Evolutionary conservation across 352 stramenopile genomes (phyloP).

Genomic region (Globisporangium acanthophoron): DNA sequence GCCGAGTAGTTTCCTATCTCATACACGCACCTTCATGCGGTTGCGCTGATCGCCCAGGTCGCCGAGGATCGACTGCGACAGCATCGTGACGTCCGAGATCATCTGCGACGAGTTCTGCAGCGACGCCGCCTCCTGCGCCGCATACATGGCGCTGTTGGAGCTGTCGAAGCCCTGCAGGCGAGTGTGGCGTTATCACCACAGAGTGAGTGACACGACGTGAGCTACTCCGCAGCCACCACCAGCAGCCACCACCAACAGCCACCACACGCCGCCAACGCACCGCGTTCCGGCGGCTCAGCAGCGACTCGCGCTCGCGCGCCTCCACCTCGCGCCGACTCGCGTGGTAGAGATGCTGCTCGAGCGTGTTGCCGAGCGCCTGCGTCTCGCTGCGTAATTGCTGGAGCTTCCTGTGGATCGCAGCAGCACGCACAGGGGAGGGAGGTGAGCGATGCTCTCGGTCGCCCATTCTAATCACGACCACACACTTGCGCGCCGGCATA

Average conservation of each 20-base stretch:
- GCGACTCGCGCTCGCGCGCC: constrained; percentile 63
- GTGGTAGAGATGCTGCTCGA: constrained; percentile 78
- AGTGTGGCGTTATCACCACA: neutral
- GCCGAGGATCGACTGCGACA: constrained; percentile 66
- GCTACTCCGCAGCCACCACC: too few relatives aligned
- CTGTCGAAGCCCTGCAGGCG: constrained; percentile 49
- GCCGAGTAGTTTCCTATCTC: neutral
- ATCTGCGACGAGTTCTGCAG: constrained; percentile 74
- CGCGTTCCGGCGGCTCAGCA: constrained; percentile 56
- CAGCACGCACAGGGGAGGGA: too few relatives aligned
- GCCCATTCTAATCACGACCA: too few relatives aligned
- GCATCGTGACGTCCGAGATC: constrained; percentile 70
- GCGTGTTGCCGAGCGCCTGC: constrained; percentile 46
- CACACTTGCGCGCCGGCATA: too few relatives aligned
- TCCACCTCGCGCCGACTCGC: constrained; percentile 62
- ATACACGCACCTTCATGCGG: constrained; percentile 47
- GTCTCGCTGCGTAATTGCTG: constrained; percentile 74
- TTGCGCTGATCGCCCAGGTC: constrained; percentile 66
- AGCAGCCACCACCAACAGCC: neutral
- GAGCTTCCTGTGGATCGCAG: constrained; percentile 34
- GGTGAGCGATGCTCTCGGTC: too few relatives aligned
- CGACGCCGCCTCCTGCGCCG: constrained; percentile 72
- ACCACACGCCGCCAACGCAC: constrained; percentile 16
- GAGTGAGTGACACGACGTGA: too few relatives aligned
- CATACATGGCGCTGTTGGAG: constrained; percentile 67